Evolutionary conservation across 495 filamentous ascomycete species (phyloP), one percentile per base, ranked within the genome.

Genomic region (Copromyces sp.): DNA sequence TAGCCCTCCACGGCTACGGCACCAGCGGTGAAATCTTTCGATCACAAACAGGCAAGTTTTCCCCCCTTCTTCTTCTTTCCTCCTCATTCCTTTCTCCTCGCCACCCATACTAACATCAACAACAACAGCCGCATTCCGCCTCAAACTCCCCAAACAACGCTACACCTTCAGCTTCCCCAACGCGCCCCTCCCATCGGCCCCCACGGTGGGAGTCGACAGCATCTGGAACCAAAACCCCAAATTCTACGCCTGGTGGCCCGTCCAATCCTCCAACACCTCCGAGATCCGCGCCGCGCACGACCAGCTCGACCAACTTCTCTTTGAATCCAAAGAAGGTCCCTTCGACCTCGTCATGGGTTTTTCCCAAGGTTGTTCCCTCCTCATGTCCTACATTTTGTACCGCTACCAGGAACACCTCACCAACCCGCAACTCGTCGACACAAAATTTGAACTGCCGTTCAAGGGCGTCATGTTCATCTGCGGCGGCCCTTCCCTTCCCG

Each of bases 1-100:
- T 92, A 53, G 89, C 88, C 72, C 87, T 91, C 20, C 89, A 92
- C 77, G 90, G 88, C 9, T 83, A 84, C 73, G 89, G 88, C 39
- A 90, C 89, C 39, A 90, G 87, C 74, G 84, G 79, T 45, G 72
- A 78, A 0, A 88, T 89, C 71, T 89, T 91, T 77, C 83, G 85
- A 72, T 85, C 87, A 4, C 88, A 91, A 73, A 87, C 88, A 11
- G 81, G 89, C 87, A 75, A 76, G 81, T 77, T 74, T 12, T 2
- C 8, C n/a, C 39, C n/a, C 20, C 73, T 71, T 45, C 65, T 39
- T 20, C 39, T 24, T 40, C 39, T 29, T 68, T 5, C 24, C 16
- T 24, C 53, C 70, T n/a, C 35, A 45, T 16, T 71, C 71, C 59
- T 38, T 17, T 17, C 9, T 61, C 4, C 20, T 71, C 35, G 42